Evolutionary conservation across 805 yeast species (phyloP), one percentile per base, ranked within the genome.

Genomic region (Yarrowia keelungensis): DNA sequence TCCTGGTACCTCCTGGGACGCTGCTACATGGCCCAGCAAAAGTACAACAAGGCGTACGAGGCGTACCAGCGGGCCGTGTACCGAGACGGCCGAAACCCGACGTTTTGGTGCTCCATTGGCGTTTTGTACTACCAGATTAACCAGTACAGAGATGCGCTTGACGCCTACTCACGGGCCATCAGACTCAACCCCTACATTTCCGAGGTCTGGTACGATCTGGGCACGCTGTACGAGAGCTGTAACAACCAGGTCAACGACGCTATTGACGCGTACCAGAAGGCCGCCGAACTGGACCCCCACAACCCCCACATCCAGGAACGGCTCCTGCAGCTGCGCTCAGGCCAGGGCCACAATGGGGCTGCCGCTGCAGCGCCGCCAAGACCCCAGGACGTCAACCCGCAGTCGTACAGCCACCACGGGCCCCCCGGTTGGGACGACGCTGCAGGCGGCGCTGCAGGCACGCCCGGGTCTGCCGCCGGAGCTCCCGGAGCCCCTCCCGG

Each of bases 1-100:
- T 88, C 97, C 39, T 95, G 99, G 99, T 95, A 95, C 80, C 91
- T 95, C 77, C 80, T 95, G 61, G 99, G 99, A 62, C 87, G 98
- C 73, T 97, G 96, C 71, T 97, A 94, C 81, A 94, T 95, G 98
- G 89, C 97, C 47, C 87, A 94, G 75, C 92, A 91, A 72, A 97
- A 94, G 78, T 95, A 92, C 81, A 89, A 95, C 70, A 92, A 95
- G 62, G 98, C 99, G 1, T 95, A 94, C 79, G 98, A 95, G 76
- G 96, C 98, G 0, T 95, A 94, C 85, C 99, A 95, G 81, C 98
- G 93, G 78, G 98, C 98, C 12, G 99, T 95, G 70, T 95, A 95
- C 78, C 86, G 97, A 71, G 98, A 95, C 79, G 89, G 97, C 46
- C 86, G 98, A 77, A 95, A 95, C 78, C 98, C 99, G 69, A 95